Evolutionary conservation across 2,329 filamentous ascomycete genomes (phyloP).

Genomic region (Aspergillus persii): DNA sequence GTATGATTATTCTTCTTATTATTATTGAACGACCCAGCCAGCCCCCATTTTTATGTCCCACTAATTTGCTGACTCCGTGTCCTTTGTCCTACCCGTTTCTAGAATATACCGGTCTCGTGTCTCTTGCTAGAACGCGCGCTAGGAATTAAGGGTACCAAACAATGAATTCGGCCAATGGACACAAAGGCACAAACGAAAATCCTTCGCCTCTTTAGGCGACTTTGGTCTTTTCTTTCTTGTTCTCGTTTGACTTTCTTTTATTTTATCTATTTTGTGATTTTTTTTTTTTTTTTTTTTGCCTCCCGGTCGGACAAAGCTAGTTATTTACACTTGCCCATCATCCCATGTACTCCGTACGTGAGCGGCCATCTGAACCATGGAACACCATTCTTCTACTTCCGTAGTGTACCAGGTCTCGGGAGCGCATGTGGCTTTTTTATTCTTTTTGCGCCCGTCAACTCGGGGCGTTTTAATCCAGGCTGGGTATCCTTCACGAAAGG

Average conservation of each 20-base stretch:
- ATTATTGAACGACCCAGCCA: not conserved
- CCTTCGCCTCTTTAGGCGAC: not conserved
- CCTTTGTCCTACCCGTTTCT: conserved; percentile 2
- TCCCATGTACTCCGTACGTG: not conserved
- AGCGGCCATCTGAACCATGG: conserved; percentile 1
- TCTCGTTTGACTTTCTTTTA: not conserved
- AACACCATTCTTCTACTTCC: conserved; percentile 15
- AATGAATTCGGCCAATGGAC: not conserved
- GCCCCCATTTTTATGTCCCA: not conserved
- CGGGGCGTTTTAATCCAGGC: not conserved
- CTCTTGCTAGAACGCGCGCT: conserved; percentile 4
- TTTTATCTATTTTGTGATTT: not conserved
- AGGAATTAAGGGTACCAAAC: conserved; percentile 10
- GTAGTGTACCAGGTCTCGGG: conserved; percentile 21
- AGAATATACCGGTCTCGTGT: conserved; percentile 8
- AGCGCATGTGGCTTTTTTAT: conserved; percentile 1
- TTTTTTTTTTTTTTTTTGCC: not conserved
- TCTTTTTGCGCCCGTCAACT: not conserved
- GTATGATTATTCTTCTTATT: too few species aligned
- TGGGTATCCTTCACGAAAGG: not conserved
- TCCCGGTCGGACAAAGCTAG: conserved; percentile 3
- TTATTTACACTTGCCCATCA: not conserved
- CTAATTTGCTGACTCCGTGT: not conserved
- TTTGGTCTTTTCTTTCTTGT: too few species aligned
- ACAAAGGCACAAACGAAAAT: not conserved